A percentile compares a stretch with the other conserved stretches of the same genome.
phyloP scores from a whole-genome alignment of 768 basidiomycete genomes.

The Tephrocybe rancida region DNA sequence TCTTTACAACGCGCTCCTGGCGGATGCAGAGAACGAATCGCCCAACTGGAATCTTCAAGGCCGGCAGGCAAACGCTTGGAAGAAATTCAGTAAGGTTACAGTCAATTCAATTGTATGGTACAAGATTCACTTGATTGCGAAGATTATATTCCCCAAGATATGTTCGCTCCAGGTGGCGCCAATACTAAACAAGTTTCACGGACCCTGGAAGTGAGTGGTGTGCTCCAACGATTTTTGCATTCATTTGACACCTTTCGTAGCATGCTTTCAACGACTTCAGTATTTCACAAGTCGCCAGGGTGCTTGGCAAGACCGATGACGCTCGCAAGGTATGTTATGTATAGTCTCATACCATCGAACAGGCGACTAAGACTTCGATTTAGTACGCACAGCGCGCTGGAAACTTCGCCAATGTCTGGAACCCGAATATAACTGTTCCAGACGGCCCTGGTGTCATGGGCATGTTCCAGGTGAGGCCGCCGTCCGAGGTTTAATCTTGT shows the following conservation, averaged over 20 bases:
- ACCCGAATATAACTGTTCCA: slow-evolving; percentile 54
- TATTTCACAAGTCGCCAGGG: slow-evolving; percentile 63
- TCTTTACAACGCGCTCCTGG: slow-evolving; percentile 58
- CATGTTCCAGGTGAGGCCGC: slow-evolving; percentile 66
- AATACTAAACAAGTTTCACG: slow-evolving; percentile 66
- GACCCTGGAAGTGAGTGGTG: slow-evolving; percentile 51
- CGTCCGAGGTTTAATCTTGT: not conserved
- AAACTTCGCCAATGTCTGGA: slow-evolving; percentile 65
- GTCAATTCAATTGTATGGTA: not conserved
- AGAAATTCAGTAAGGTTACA: slow-evolving; percentile 41
- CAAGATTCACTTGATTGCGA: not conserved
- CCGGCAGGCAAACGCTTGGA: slow-evolving; percentile 60
- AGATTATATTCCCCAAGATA: slow-evolving; percentile 45
- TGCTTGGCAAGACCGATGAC: slow-evolving; percentile 51
- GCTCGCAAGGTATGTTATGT: slow-evolving; percentile 44
- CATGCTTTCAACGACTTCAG: slow-evolving; percentile 67
- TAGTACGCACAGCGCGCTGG: slow-evolving; percentile 57
- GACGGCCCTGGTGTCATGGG: slow-evolving; percentile 48
- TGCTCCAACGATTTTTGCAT: not conserved
- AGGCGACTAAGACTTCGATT: not conserved
- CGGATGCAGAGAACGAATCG: slow-evolving; percentile 60
- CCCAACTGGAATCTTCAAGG: slow-evolving; percentile 67
- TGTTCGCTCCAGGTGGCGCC: slow-evolving; percentile 49
- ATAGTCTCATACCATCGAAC: not conserved
- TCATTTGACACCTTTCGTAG: slow-evolving; percentile 27